A percentile compares a stretch with the other conserved stretches of the same genome.
These are phyloP conservation scores for Ustilago curta DNA, from an alignment of 1,284 basidiomycete species.

Conservation along the genomic window DNA sequence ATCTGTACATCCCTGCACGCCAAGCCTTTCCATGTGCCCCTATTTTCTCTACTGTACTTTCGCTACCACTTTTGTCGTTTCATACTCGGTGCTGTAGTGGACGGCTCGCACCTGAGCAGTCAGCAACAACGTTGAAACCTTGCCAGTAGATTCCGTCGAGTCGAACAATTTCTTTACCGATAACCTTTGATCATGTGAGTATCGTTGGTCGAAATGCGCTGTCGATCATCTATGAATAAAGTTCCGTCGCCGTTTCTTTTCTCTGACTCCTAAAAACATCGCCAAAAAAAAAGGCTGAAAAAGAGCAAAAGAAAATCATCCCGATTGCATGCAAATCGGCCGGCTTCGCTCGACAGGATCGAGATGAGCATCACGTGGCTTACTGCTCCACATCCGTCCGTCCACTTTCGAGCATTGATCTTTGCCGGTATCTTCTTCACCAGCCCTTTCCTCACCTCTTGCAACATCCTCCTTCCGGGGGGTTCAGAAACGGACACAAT, in stretches of 20 bases:
- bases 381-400: constrained; percentile 7
- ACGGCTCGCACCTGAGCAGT: background rate
- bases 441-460: background rate
- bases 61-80: too few relatives aligned
- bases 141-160: background rate
- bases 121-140: background rate
- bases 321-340: background rate
- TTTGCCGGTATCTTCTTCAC: background rate
- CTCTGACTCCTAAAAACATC: too few relatives aligned
- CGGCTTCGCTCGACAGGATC: background rate
- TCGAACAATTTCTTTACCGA: background rate
- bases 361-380: background rate
- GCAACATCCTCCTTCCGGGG: background rate
- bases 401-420: too few relatives aligned
- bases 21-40: too few relatives aligned
- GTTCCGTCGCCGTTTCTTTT: background rate
- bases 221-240: constrained; percentile 33
- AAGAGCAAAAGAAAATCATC: background rate
- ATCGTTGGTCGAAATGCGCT: background rate
- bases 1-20: too few relatives aligned
- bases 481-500: constrained; percentile 1
- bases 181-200: background rate
- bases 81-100: background rate
- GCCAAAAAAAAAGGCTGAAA: background rate
- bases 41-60: too few relatives aligned